Evolutionary conservation across 371 early-diverging fungal genomes (phyloP).

Genomic region (Mortierella sp.): DNA sequence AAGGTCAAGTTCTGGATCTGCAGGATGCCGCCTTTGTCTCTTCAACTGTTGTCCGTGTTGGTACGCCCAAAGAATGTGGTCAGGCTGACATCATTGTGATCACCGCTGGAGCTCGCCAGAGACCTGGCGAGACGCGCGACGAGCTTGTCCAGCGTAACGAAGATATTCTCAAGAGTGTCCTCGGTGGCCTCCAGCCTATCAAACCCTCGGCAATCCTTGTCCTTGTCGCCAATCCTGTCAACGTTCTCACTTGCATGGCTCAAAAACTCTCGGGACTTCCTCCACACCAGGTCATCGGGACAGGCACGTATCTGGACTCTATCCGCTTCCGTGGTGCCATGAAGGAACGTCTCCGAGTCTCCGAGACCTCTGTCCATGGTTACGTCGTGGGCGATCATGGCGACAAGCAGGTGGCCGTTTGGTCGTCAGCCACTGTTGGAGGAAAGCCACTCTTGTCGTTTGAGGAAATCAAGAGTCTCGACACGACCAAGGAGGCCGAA

Average conservation of each 20-base stretch:
- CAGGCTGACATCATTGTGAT: slow-evolving; percentile 87
- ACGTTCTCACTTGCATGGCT: slow-evolving; percentile 84
- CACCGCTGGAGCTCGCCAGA: slow-evolving; percentile 91
- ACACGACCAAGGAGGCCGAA: slow-evolving; percentile 64
- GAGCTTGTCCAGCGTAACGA: slow-evolving; percentile 84
- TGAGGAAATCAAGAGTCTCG: slow-evolving; percentile 66
- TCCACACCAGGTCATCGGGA: slow-evolving; percentile 82
- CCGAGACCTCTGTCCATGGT: slow-evolving; percentile 80
- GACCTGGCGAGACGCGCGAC: slow-evolving; percentile 79
- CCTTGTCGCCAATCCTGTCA: slow-evolving; percentile 87
- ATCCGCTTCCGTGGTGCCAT: slow-evolving; percentile 77
- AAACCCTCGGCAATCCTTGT: slow-evolving; percentile 76
- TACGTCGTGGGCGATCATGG: slow-evolving; percentile 92
- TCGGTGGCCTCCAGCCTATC: slow-evolving; percentile 80
- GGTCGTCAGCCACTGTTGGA: slow-evolving; percentile 81
- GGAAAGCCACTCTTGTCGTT: slow-evolving; percentile 77
- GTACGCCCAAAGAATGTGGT: slow-evolving; percentile 76
- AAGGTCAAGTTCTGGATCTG: slow-evolving; percentile 84
- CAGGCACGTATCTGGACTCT: slow-evolving; percentile 88
- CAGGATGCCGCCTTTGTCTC: slow-evolving; percentile 79
- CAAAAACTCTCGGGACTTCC: slow-evolving; percentile 85
- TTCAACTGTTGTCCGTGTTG: slow-evolving; percentile 69
- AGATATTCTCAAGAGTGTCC: slow-evolving; percentile 74
- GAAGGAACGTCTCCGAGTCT: slow-evolving; percentile 68
- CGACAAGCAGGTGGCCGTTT: slow-evolving; percentile 85